Percentiles rank a stretch among this genome's conserved stretches.
Conservation (phyloP, 495 filamentous ascomycete genomes). For the Aspergillus leporis region DNA sequence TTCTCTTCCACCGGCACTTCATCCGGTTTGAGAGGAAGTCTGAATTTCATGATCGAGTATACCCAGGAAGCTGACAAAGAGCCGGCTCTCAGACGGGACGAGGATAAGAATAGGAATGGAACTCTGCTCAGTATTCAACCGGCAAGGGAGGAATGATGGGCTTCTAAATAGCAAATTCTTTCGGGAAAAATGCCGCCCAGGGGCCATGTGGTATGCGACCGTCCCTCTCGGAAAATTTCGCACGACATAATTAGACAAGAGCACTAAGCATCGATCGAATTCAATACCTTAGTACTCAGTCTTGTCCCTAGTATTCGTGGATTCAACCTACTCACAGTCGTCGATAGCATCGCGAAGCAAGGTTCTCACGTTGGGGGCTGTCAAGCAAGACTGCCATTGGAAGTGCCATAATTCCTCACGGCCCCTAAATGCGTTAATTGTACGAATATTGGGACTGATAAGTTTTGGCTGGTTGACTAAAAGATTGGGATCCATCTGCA, state of each 20-base stretch:
- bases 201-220: neutral
- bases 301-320: neutral
- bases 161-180: neutral
- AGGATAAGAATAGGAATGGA: neutral
- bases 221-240: neutral
- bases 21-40: constrained; percentile 11
- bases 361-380: neutral
- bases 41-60: constrained; percentile 11
- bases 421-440: neutral
- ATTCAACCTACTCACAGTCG: neutral
- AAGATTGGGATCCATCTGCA: neutral
- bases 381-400: neutral
- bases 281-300: neutral
- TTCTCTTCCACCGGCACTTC: constrained; percentile 15
- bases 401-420: neutral
- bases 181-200: neutral
- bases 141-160: neutral
- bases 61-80: neutral
- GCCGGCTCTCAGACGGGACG: neutral
- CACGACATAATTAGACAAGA: neutral
- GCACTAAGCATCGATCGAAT: neutral
- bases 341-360: neutral
- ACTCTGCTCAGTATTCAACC: neutral
- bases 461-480: neutral
- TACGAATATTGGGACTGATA: neutral